Conservation (phyloP, 768 basidiomycete genomes). For the Tylopilus sp. region DNA sequence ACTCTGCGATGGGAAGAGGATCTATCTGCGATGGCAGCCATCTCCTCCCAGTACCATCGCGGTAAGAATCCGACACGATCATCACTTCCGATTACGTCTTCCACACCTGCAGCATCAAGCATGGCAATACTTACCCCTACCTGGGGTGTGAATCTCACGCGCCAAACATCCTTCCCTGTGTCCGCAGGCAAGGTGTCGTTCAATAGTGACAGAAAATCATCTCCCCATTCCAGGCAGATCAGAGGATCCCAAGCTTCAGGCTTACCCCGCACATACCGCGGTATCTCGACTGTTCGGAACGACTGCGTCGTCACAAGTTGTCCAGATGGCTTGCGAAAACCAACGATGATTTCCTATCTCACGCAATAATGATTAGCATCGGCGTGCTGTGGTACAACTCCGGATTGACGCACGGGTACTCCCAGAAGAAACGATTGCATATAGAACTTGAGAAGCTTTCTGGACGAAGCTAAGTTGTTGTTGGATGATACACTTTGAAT, state of each 20-base stretch:
- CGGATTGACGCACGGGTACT: conserved; percentile 61
- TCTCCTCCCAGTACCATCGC: conserved; percentile 56
- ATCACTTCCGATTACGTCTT: conserved; percentile 62
- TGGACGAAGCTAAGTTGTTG: conserved; percentile 28
- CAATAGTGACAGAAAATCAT: conserved; percentile 56
- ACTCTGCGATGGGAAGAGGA: conserved; percentile 9
- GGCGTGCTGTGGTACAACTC: not conserved
- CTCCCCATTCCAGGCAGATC: conserved; percentile 73
- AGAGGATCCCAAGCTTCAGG: conserved; percentile 74
- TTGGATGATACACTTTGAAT: not conserved
- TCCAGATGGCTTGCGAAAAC: conserved; percentile 81
- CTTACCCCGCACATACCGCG: conserved; percentile 72
- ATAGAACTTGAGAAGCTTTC: conserved; percentile 91
- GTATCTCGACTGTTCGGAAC: conserved; percentile 78
- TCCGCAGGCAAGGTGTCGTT: conserved; percentile 30
- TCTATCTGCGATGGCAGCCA: conserved; percentile 1
- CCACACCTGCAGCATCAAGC: conserved; percentile 47
- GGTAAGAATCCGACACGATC: conserved; percentile 81
- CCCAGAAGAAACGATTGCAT: conserved; percentile 89
- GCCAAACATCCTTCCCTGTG: conserved; percentile 53
- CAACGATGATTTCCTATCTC: conserved; percentile 75
- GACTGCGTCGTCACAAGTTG: conserved; percentile 60
- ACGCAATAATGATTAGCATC: conserved; percentile 3
- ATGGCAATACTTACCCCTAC: conserved; percentile 49
- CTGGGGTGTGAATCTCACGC: conserved; percentile 60